Evolutionary conservation across 2,329 filamentous ascomycete genomes (phyloP).

Genomic region (Cercospora janseana): DNA sequence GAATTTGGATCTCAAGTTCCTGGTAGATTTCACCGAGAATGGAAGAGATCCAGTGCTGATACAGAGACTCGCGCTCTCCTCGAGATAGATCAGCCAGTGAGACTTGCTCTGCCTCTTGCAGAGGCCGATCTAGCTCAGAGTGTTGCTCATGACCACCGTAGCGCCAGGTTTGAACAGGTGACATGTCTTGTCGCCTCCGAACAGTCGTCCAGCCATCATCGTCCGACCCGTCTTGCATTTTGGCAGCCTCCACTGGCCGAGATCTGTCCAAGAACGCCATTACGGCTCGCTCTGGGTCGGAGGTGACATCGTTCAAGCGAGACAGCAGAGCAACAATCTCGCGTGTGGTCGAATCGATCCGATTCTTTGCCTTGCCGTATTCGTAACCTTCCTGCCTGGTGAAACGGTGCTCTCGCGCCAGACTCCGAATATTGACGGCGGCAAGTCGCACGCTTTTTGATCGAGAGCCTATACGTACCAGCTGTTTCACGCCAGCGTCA

Average conservation of each 20-base stretch:
- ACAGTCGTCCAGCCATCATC: too few relatives aligned
- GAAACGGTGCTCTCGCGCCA: conserved; percentile 35
- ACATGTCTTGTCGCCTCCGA: too few relatives aligned
- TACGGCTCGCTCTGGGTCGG: too few relatives aligned
- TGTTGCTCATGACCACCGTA: conserved; percentile 1
- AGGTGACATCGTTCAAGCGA: too few relatives aligned
- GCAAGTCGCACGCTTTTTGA: conserved; percentile 56
- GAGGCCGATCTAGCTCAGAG: not conserved
- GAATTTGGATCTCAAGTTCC: conserved; percentile 16
- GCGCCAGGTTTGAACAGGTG: too few relatives aligned
- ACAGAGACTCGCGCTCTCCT: conserved; percentile 16
- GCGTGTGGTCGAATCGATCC: conserved; percentile 23
- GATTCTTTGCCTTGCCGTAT: conserved; percentile 32
- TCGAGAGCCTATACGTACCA: conserved; percentile 62
- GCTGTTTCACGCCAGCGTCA: conserved; percentile 50
- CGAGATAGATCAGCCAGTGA: conserved; percentile 3
- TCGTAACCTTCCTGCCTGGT: conserved; percentile 44
- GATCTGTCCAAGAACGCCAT: too few relatives aligned
- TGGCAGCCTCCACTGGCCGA: too few relatives aligned
- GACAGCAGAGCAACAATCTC: conserved; percentile 24
- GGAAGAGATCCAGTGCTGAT: conserved; percentile 13
- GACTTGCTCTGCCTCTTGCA: not conserved
- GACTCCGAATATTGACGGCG: conserved; percentile 50
- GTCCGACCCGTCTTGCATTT: too few relatives aligned
- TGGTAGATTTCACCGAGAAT: conserved; percentile 16